phyloP scores from a whole-genome alignment of 768 basidiomycete species.

The Suillus occidentalis region DNA sequence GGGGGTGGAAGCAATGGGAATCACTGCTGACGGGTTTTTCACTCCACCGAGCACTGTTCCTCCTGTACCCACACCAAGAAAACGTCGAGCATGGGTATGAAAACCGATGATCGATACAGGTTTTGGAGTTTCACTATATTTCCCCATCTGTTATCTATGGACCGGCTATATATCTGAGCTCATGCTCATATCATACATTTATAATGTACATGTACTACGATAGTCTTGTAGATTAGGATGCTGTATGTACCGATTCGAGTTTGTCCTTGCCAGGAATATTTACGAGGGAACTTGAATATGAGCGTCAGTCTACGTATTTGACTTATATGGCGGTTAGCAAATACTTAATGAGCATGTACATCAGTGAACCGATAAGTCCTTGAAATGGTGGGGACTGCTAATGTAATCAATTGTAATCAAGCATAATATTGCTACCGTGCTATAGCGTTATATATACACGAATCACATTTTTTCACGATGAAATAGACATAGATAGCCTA shows the following conservation, averaged over 20 bases:
- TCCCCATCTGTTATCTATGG: not conserved
- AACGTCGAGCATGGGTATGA: conserved; percentile 1
- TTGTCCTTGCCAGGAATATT: not conserved
- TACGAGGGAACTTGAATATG: not conserved
- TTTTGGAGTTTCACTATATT: not conserved
- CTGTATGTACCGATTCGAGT: not conserved
- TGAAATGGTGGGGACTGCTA: too few relatives aligned
- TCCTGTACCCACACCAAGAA: conserved; percentile 21
- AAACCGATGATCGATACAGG: too few relatives aligned
- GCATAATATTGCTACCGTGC: too few relatives aligned
- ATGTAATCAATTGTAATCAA: too few relatives aligned
- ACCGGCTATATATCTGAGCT: not conserved
- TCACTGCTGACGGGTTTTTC: conserved; percentile 82
- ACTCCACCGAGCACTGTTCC: conserved; percentile 45
- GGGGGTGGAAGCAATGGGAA: conserved; percentile 71
- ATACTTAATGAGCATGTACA: not conserved
- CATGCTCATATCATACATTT: not conserved
- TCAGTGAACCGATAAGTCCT: too few relatives aligned
- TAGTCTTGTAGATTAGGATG: not conserved
- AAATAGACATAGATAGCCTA: too few relatives aligned
- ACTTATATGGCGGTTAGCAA: not conserved
- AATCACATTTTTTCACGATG: too few relatives aligned
- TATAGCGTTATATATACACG: too few relatives aligned
- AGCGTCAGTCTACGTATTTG: not conserved
- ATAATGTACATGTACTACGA: not conserved